These are phyloP conservation scores for Amaranthus hypochondriacus DNA, from an alignment of 148 eudicot genomes.

Conservation along the genomic window DNA sequence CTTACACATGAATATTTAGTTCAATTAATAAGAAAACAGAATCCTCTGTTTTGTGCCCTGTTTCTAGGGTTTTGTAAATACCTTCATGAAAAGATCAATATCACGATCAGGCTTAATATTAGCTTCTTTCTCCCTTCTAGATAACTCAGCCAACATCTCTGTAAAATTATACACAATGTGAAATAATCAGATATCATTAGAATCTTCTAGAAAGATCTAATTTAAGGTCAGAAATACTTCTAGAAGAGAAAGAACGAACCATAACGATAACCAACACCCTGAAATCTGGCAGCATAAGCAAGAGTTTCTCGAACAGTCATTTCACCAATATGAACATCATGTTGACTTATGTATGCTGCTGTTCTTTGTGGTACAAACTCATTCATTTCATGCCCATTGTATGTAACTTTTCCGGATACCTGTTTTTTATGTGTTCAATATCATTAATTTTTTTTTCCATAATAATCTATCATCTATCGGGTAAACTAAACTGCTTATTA, in stretches of 20 bases:
- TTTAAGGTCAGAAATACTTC: not conserved
- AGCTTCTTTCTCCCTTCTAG: slow-evolving; percentile 61
- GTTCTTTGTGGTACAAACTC: slow-evolving; percentile 89
- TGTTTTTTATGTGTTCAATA: slow-evolving; percentile 10
- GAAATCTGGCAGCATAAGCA: slow-evolving; percentile 66
- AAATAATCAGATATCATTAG: not conserved
- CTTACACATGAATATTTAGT: not conserved
- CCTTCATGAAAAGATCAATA: slow-evolving; percentile 78
- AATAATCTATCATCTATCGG: too few relatives aligned
- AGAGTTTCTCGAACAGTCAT: slow-evolving; percentile 85
- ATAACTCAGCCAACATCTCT: slow-evolving; percentile 68
- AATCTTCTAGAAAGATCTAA: not conserved
- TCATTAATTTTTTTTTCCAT: not conserved
- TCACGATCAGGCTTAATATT: slow-evolving; percentile 76
- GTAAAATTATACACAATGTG: slow-evolving; percentile 6
- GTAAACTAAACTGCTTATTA: too few relatives aligned
- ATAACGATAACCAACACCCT: slow-evolving; percentile 72
- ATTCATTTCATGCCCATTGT: slow-evolving; percentile 61
- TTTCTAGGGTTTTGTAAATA: slow-evolving; percentile 5
- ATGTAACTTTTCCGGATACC: slow-evolving; percentile 57
- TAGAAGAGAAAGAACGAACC: slow-evolving; percentile 30
- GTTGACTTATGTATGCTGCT: slow-evolving; percentile 75
- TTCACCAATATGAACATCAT: slow-evolving; percentile 72
- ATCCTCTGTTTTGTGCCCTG: not conserved
- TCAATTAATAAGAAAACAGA: not conserved